Evolutionary conservation across 441 rosid genomes (phyloP), one percentile per base, ranked within the genome.

Genomic region (Erodium chrysanthum): DNA sequence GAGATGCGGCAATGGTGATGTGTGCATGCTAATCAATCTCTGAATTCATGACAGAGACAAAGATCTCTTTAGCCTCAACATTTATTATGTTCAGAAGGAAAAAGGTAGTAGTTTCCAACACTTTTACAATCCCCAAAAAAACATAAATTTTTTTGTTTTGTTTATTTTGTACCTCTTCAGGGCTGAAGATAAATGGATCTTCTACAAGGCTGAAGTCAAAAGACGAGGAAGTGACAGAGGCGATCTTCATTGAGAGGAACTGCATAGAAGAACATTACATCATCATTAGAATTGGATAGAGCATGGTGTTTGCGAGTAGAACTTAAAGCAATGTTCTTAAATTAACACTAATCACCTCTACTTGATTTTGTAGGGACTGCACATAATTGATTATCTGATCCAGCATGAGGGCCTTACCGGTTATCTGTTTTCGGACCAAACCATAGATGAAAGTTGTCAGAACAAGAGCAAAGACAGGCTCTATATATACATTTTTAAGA

Each of bases 211-310:
- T 84, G 61, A 83, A 84, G 71, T 85, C 86, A 83, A 77, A 86
- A 63, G 83, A 77, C 78, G 79, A 21, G 61, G 93, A 88, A 74
- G 82, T 82, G 66, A 84, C 67, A 66, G 89, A 82, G 69, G 85
- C 71, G 68, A 85, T 77, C 76, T 85, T 82, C 90, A 84, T 79
- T 0, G 90, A 85, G 12, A 85, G 85, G 75, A 84, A 75, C 90
- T 85, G 71, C 10, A 48, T 5, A 59, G 40, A 42, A 12, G 60
- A 44, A 10, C 9, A 35, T 35, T 35, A 35, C 3, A 31, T 35
- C 1, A 18, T 33, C 8, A 64, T 68, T 11, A 31, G 18, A 35
- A 18, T 64, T 42, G 48, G 48, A 11, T 9, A 42, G 48, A n/a
- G n/a, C n/a, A n/a, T n/a, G n/a, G n/a, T n/a, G n/a, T n/a, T n/a